Evolutionary conservation across 2,329 filamentous ascomycete species (phyloP), one percentile per base, ranked within the genome.

Genomic region (Apiospora sp.): DNA sequence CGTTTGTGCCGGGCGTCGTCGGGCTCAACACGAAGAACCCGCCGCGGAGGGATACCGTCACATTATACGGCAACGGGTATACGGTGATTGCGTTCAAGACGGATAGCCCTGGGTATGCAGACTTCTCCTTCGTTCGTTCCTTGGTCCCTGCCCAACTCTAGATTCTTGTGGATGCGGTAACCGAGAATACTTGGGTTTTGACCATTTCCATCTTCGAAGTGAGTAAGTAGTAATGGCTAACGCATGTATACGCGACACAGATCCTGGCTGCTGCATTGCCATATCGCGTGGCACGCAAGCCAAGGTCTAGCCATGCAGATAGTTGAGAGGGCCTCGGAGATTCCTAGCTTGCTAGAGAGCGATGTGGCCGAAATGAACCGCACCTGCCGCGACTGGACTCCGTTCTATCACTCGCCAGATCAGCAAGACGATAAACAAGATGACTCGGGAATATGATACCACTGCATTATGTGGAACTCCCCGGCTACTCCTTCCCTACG

Each of bases 271-370:
- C 79, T 84, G 76, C 73, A 74, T 37, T 74, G 73, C 46, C 71
- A 72, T 44, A 85, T 86, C 71, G 81, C 82, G 22, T 86, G 82
- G 85, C 86, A 88, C 76, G 80, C 85, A 30, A 79, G 77, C 61
- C 82, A 84, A 73, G 86, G 86, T 49, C 82, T 89, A 10, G 86
- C 83, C 4, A 78, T 88, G 69, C 87, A 89, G 77, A 87, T 88
- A 75, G 73, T 88, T 75, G 79, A 80, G 71, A 72, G 74, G 16
- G 64, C 64, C 37, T 68, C 43, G 41, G 43, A 46, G 37, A 27
- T 44, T 5, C n/a, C 41, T 30, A 41, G 64, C n/a, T 68, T 68
- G 64, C 41, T 68, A 5, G 1, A 27, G 12, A 13, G 27, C 3
- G 54, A 61, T n/a, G 54, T 19, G 7, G 54, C 30, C 7, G 30